Conservation (phyloP, 228 moss, liverwort and hornwort genomes). For the Sphagnum fallax region DNA sequence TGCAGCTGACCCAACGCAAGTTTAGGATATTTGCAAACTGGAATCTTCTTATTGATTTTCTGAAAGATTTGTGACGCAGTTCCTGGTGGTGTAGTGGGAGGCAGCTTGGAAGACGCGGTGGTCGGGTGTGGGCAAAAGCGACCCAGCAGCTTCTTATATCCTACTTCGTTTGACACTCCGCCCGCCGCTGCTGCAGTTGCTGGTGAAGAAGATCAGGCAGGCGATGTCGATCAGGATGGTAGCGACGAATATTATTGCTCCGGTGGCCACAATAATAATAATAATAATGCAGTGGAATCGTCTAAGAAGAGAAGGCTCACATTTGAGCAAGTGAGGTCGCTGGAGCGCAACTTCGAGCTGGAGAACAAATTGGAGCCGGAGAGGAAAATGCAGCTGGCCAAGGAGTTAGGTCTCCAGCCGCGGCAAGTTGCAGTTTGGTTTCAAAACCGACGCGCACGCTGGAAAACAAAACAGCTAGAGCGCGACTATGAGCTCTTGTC, state of each 20-base stretch:
- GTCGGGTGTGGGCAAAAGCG: conserved; percentile 62
- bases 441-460: conserved; percentile 53
- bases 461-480: conserved; percentile 54
- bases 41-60: too few species aligned
- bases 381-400: conserved; percentile 87
- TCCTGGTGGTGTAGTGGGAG: too few species aligned
- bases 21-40: too few species aligned
- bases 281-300: conserved; percentile 21
- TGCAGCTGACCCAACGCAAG: conserved; percentile 45
- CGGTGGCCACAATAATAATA: conserved; percentile 10
- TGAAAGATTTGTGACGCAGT: too few species aligned
- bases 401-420: conserved; percentile 76
- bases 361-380: conserved; percentile 92
- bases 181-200: conserved; percentile 46
- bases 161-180: background rate
- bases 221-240: conserved; percentile 48
- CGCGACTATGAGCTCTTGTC: conserved; percentile 42
- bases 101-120: conserved; percentile 41
- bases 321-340: conserved; percentile 74
- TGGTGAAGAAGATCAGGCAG: conserved; percentile 48
- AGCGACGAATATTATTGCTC: conserved; percentile 41
- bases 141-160: conserved; percentile 17
- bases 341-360: conserved; percentile 82
- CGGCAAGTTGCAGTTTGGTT: conserved; percentile 94
- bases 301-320: conserved; percentile 75